Conservation (phyloP, 495 filamentous ascomycete species). For the Lophiotrema nucula region DNA sequence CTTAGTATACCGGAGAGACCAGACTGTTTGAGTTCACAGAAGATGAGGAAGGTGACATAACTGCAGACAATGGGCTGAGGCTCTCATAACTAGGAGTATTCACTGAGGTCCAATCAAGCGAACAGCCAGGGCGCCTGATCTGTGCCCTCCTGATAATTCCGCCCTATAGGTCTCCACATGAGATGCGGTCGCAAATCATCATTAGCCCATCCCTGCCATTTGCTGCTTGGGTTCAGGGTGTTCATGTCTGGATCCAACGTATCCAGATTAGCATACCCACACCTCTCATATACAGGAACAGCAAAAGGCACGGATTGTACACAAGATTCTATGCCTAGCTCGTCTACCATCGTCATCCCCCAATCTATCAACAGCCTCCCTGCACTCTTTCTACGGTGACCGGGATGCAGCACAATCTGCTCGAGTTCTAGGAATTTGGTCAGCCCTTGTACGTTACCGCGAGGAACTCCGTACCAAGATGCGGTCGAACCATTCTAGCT, state of each 20-base stretch:
- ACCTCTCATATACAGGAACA: background rate
- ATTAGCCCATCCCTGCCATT: background rate
- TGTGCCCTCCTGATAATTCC: background rate
- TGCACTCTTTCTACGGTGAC: background rate
- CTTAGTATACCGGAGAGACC: no score
- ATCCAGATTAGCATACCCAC: background rate
- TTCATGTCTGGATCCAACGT: background rate
- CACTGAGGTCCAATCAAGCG: background rate
- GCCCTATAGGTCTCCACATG: background rate
- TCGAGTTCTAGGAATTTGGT: background rate
- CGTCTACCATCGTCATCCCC: background rate
- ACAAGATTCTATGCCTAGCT: background rate
- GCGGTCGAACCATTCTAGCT: background rate
- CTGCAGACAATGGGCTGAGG: background rate
- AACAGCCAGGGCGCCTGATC: background rate
- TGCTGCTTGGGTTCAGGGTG: background rate
- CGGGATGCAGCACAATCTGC: background rate
- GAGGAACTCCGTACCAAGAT: background rate
- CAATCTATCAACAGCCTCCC: background rate
- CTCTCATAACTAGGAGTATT: background rate
- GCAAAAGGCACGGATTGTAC: background rate
- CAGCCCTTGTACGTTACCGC: background rate
- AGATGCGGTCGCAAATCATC: background rate
- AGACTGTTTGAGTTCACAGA: no score
- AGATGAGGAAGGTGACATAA: background rate